These are phyloP conservation scores for Bruguiera sexangula DNA, from an alignment of 345 rosid species.

Conservation along the genomic window DNA sequence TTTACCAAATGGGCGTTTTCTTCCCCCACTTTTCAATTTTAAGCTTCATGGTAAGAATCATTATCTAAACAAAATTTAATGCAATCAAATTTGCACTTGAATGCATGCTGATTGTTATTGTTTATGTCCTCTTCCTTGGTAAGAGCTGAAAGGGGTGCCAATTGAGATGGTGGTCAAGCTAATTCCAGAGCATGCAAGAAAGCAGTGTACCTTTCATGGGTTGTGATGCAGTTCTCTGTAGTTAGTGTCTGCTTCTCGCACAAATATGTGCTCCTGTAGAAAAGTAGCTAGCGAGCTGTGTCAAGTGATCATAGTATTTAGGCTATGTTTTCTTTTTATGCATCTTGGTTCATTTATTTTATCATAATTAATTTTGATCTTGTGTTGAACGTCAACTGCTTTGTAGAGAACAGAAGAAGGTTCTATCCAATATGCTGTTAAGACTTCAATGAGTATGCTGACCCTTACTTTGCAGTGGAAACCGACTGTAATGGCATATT, in stretches of 20 bases:
- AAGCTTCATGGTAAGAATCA: conserved; percentile 69
- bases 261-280: conserved; percentile 21
- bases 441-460: conserved; percentile 4
- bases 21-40: conserved; percentile 95
- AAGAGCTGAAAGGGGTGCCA: conserved; percentile 80
- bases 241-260: conserved; percentile 37
- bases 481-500: background rate
- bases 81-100: background rate
- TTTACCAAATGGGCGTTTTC: conserved; percentile 80
- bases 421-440: background rate
- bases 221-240: conserved; percentile 41
- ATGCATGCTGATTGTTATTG: conserved; percentile 2
- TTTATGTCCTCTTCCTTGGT: conserved; percentile 1
- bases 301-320: conserved; percentile 8
- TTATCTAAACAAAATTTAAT: background rate
- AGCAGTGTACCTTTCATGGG: conserved; percentile 72
- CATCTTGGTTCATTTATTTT: conserved; percentile 2
- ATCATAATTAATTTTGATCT: background rate
- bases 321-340: conserved; percentile 3
- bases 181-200: conserved; percentile 84
- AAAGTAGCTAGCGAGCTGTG: conserved; percentile 19
- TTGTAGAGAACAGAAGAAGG: conserved; percentile 12
- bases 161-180: conserved; percentile 63
- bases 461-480: background rate
- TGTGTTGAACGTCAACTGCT: background rate